Conservation (phyloP, 371 early-diverging fungal genomes). For the Fennellomyces sp. region DNA sequence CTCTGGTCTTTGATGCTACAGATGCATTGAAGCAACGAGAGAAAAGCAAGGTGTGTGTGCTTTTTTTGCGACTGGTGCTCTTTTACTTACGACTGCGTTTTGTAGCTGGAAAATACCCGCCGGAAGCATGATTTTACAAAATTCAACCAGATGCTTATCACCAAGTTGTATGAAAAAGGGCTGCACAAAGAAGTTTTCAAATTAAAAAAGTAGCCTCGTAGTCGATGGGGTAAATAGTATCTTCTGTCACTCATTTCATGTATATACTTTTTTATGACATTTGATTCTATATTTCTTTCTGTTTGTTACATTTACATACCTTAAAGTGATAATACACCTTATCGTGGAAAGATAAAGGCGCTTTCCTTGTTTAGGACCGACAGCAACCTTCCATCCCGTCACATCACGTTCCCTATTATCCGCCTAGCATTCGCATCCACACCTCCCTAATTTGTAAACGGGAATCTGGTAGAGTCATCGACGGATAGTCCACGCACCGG, state of each 20-base stretch:
- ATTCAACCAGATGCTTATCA: not conserved
- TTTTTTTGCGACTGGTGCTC: not conserved
- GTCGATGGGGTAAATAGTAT: not conserved
- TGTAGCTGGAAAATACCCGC: conserved; percentile 11
- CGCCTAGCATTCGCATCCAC: too few species aligned
- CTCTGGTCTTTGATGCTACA: not conserved
- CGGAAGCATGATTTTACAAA: conserved; percentile 9
- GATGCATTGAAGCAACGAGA: not conserved
- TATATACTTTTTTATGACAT: not conserved
- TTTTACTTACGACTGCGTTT: not conserved
- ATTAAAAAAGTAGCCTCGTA: not conserved
- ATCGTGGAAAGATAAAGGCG: too few species aligned
- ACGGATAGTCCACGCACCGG: too few species aligned
- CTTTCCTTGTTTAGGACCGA: too few species aligned
- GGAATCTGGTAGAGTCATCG: too few species aligned
- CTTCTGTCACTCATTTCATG: not conserved
- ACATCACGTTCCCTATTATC: too few species aligned
- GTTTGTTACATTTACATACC: too few species aligned
- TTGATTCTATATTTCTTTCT: too few species aligned
- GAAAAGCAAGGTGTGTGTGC: too few species aligned
- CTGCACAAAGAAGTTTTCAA: not conserved
- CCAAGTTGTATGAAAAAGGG: conserved; percentile 3
- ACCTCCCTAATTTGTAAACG: too few species aligned
- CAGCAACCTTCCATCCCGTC: too few species aligned
- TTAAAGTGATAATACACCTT: too few species aligned